Evolutionary conservation across 2,329 filamentous ascomycete species (phyloP), one percentile per base, ranked within the genome.

Genomic region (Blastomyces emzantsi): DNA sequence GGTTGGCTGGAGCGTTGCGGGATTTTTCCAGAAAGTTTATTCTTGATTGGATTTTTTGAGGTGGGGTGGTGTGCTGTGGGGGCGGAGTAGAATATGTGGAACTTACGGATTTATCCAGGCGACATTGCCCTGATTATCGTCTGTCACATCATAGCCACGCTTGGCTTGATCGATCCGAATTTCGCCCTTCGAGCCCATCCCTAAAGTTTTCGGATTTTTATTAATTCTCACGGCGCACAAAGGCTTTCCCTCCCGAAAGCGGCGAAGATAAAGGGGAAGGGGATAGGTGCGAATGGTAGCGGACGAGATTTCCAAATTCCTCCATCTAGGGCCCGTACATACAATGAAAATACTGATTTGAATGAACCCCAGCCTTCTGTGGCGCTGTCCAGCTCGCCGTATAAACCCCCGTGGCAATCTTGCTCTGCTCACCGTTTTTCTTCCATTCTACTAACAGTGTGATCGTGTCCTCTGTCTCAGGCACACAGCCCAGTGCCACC

Each of bases 351-450:
- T 96, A 94, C 79, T 97, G 92, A 76, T 96, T 96, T 1, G 89
- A 93, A 78, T 97, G 93, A n/a, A 97, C 92, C 60, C 93, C 92
- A 0, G 92, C 92, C 71, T 88, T 90, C 74, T 95, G 90, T 15
- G 93, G 92, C 7, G 93, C 93, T 1, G 92, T 96, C 92, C 92
- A 97, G 51, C 89, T 93, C 13, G 92, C 90, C 15, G 93, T 97
- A 78, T 96, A 97, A 8, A 97, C 91, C 63, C 87, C 92, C 1
- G 92, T 94, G 13, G 90, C 93, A 63, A 85, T 81, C 79, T 90
- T 92, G 65, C 77, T 79, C 0, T 85, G 81, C 68, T 90, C 86
- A 62, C 80, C 81, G 71, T 85, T 86, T 78, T 90, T 89, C 69
- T 85, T 85, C 93, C 92, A 97, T 67, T 93, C 90, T 1, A 95